Evolutionary conservation across 2,329 filamentous ascomycete species (phyloP), one percentile per base, ranked within the genome.

Genomic region (Fusarium albidum): DNA sequence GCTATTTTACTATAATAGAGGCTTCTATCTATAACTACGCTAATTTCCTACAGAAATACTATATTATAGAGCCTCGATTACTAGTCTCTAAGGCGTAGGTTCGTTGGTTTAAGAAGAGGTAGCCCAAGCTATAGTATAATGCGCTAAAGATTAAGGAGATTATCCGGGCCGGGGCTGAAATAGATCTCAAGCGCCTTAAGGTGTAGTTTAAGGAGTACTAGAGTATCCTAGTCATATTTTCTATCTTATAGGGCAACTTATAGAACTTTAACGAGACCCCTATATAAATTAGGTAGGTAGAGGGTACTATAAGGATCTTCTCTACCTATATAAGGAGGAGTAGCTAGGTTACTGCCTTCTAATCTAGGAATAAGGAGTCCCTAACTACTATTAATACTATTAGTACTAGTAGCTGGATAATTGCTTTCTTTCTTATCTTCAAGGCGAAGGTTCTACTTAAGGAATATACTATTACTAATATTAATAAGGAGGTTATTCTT

Each of bases 261-360:
- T 43, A 10, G 27, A 43, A 43, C 27, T 43, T 43, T 43, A 31
- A 43, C 17, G 15, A 43, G 40, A 32, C 26, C 15, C 38, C 15
- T 13, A 26, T 40, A 40, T 14, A 40, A 40, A 40, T 40, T 40
- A 14, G 13, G 38, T 40, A 15, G 15, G 15, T 43, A 10, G 31
- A 43, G 14, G 17, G 28, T 32, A 43, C 9, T 14, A 1, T 43
- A 3, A 43, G 31, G 26, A 31, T 31, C 26, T 32, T 31, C 28
- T 43, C 17, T 31, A 43, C 28, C 6, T 6, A 17, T 7, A 31
- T 32, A 10, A 31, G 31, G 21, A 6, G 13, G 5, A 43, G 21
- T 13, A 29, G 12, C 11, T 15, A 15, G 15, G 10, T 11, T 8
- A 32, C 28, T 31, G 9, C 31, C 26, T 43, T 43, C 31, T 21